Percentiles rank a stretch among this genome's conserved stretches.
Conservation (phyloP, 2,329 filamentous ascomycete genomes). For the Colletotrichum melonis region DNA sequence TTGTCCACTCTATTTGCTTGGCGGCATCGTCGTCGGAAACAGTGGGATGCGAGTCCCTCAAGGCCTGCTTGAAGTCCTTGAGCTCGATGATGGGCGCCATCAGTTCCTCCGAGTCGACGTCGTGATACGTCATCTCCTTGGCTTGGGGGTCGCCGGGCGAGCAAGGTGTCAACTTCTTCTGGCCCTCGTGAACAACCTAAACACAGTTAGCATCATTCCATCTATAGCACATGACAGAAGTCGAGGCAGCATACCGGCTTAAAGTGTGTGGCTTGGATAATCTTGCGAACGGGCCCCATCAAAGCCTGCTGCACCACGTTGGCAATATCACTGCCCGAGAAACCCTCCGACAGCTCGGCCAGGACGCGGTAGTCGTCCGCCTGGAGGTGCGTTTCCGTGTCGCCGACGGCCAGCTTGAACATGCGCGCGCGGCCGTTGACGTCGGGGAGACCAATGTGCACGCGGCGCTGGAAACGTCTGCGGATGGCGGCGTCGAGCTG, state of each 20-base stretch:
- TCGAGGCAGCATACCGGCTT: conserved; percentile 75
- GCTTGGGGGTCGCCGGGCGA: conserved; percentile 90
- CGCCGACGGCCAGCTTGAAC: conserved; percentile 96
- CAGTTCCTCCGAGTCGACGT: conserved; percentile 84
- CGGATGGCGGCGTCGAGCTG: conserved; percentile 96
- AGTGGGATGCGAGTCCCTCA: conserved; percentile 88
- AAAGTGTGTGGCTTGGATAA: conserved; percentile 97
- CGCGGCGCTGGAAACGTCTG: conserved; percentile 92
- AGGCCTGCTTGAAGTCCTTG: conserved; percentile 93
- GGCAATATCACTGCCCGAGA: conserved; percentile 94
- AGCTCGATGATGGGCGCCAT: conserved; percentile 87
- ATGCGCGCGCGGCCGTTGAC: conserved; percentile 87
- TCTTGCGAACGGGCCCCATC: conserved; percentile 97
- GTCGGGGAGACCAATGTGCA: conserved; percentile 95
- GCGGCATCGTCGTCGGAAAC: conserved; percentile 88
- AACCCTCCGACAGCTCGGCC: conserved; percentile 87
- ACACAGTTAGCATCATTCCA: conserved; percentile 30
- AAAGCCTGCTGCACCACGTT: conserved; percentile 96
- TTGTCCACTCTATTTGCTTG: conserved; percentile 91
- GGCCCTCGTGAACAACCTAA: conserved; percentile 77
- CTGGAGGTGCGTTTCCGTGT: conserved; percentile 87
- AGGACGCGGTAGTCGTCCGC: conserved; percentile 82
- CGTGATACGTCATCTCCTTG: conserved; percentile 93
- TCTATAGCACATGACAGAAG: neutral
- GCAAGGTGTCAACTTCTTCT: conserved; percentile 84